Evolutionary conservation across 1,139 yeast species (phyloP), one percentile per base, ranked within the genome.

Genomic region (Saccharomyces hybrid): DNA sequence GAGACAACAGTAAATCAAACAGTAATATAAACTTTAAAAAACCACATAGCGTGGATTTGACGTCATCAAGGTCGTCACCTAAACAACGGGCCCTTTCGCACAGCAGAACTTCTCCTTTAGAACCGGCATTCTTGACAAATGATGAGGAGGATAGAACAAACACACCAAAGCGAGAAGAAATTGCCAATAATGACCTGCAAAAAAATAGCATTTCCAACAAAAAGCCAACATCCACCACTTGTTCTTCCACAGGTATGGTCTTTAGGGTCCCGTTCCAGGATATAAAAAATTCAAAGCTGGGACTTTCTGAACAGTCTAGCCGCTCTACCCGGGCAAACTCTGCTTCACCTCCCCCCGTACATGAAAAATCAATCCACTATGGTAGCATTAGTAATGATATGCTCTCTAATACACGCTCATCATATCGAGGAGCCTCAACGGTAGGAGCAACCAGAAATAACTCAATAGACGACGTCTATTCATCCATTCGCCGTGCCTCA

Each of bases 251-350:
- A 38, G 72, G 72, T 23, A 64, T 69, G 69, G 64, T 67, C 1
- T 83, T 83, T 65, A 73, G 88, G 62, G 74, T 81, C 19, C 88
- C 88, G 0, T 83, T 83, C 62, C 86, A 82, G 60, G 84, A 81
- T 19, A 65, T 44, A 25, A 27, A 49, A 16, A 19, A 31, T 44
- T 3, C 47, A 3, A 34, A 38, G 25, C 5, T 38, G 25, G 44
- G 44, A 2, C 44, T 38, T 16, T 38, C 44, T 38, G 44, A 38
- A 38, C 44, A 38, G 7, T 38, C 44, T 38, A 13, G 26, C 25
- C n/a, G 3, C 25, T 1, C 44, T 38, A 19, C 25, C 3, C 44
- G 44, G 6, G 44, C 26, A 38, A 38, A 13, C 44, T 38, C 44
- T 38, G 25, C 13, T 38, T 38, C 44, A 38, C 44, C 44, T 8